These are phyloP conservation scores for Phytophthora syringae DNA, from an alignment of 352 stramenopile genomes.

Conservation along the genomic window DNA sequence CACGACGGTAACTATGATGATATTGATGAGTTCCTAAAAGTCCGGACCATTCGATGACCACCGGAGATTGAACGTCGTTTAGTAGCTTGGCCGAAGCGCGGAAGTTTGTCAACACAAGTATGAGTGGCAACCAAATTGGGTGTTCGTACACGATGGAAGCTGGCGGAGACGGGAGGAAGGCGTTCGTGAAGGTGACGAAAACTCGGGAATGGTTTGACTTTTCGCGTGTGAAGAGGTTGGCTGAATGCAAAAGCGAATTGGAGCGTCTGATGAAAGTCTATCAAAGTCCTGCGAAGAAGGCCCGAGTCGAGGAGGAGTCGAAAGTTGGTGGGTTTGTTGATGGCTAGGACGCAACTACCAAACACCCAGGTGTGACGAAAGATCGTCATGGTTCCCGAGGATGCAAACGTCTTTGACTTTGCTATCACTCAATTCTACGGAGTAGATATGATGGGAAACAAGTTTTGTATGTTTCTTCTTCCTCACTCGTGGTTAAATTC, in stretches of 20 bases:
- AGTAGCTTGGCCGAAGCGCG: not conserved
- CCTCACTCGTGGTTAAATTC: too few species aligned
- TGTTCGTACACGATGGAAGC: constrained; percentile 1
- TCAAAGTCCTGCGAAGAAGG: not conserved
- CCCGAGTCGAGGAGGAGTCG: not conserved
- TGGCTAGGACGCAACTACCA: too few species aligned
- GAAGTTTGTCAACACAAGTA: not conserved
- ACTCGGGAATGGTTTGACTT: not conserved
- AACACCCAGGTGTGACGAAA: too few species aligned
- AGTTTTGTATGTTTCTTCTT: too few species aligned
- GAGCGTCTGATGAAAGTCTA: not conserved
- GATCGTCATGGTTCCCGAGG: too few species aligned
- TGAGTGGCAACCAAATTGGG: not conserved
- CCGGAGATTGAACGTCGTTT: not conserved
- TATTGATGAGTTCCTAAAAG: not conserved
- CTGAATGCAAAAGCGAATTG: not conserved
- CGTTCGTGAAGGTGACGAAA: not conserved
- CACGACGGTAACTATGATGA: not conserved
- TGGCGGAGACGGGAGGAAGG: not conserved
- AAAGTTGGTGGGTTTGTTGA: too few species aligned
- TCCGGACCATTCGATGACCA: not conserved
- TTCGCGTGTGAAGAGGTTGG: constrained; percentile 1
- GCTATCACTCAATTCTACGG: too few species aligned
- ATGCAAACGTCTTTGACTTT: too few species aligned
- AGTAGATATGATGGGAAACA: too few species aligned